These are phyloP conservation scores for Pseudevernia furfuracea DNA, from an alignment of 495 filamentous ascomycete genomes.

Conservation along the genomic window DNA sequence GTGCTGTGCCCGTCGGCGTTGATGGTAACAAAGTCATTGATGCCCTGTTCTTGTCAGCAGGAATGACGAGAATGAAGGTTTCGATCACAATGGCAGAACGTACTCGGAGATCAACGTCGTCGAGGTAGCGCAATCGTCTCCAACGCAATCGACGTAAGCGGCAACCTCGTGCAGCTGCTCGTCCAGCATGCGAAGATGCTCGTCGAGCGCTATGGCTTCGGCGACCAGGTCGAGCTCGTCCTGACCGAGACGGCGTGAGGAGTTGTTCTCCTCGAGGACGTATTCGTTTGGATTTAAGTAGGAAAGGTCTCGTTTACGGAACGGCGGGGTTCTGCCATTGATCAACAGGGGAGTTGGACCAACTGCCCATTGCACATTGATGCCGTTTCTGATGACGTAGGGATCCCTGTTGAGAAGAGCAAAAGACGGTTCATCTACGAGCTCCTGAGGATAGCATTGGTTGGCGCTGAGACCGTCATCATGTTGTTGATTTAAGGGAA, in stretches of 20 bases:
- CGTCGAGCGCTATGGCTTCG: slow-evolving; percentile 17
- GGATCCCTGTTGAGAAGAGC: slow-evolving; percentile 16
- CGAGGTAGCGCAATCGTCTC: slow-evolving; percentile 20
- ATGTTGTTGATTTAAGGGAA: slow-evolving; percentile 5
- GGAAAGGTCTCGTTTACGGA: slow-evolving; percentile 16
- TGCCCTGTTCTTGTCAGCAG: slow-evolving; percentile 16
- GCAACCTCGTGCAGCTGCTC: slow-evolving; percentile 18
- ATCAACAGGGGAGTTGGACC: slow-evolving; percentile 15
- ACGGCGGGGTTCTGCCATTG: slow-evolving; percentile 15
- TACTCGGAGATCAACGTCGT: slow-evolving; percentile 16
- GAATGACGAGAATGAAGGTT: slow-evolving; percentile 11
- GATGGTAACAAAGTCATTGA: slow-evolving; percentile 16
- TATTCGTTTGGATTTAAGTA: slow-evolving; percentile 18
- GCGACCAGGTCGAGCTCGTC: slow-evolving; percentile 17
- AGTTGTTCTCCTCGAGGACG: slow-evolving; percentile 16
- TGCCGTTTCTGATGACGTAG: slow-evolving; percentile 10
- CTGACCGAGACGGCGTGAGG: slow-evolving; percentile 16
- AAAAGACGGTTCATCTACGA: slow-evolving; percentile 18
- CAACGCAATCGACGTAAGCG: slow-evolving; percentile 16
- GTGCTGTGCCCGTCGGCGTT: slow-evolving; percentile 13
- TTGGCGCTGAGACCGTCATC: slow-evolving; percentile 18
- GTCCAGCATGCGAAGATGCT: slow-evolving; percentile 20
- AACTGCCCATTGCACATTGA: slow-evolving; percentile 10
- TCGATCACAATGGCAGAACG: slow-evolving; percentile 10
- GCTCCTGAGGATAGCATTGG: slow-evolving; percentile 13